These are phyloP conservation scores for Jackrogersella minutella DNA, from an alignment of 495 filamentous ascomycete genomes.

Conservation along the genomic window DNA sequence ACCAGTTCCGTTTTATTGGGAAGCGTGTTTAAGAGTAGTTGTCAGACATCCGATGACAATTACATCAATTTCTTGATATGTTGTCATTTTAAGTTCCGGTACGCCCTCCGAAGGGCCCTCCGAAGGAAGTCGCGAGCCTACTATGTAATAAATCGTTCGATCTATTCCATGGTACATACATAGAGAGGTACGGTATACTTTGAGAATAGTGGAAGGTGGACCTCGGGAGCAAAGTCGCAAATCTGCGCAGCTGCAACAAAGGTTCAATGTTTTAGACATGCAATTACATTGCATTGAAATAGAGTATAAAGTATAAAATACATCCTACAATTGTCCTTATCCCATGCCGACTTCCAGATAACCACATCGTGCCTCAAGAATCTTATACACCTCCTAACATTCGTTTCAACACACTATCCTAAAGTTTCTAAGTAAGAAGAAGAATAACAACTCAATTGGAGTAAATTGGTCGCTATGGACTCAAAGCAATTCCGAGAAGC, in stretches of 20 bases:
- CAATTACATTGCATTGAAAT: slow-evolving; percentile 2
- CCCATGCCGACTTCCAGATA: background rate
- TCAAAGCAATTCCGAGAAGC: slow-evolving; percentile 81
- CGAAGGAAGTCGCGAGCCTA: slow-evolving; percentile 7
- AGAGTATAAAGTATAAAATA: background rate
- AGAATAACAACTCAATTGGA: background rate
- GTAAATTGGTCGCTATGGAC: slow-evolving; percentile 66
- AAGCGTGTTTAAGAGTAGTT: too few species aligned
- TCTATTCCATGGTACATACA: background rate
- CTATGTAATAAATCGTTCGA: background rate
- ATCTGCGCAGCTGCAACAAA: background rate
- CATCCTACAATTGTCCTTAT: background rate
- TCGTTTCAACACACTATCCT: background rate
- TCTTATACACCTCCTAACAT: background rate
- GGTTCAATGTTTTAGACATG: background rate
- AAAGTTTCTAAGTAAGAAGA: background rate
- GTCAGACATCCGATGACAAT: too few species aligned
- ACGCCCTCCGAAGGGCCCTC: slow-evolving; percentile 31
- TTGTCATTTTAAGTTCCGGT: slow-evolving; percentile 20
- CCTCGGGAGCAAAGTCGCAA: background rate
- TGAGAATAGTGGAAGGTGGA: slow-evolving; percentile 8
- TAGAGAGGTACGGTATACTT: background rate
- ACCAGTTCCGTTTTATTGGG: too few species aligned
- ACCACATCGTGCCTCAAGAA: too few species aligned
- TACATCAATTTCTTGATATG: too few species aligned